phyloP scores from a whole-genome alignment of 192 early-diverging fungal genomes.

The Gaertneriomyces semiglobifer region DNA sequence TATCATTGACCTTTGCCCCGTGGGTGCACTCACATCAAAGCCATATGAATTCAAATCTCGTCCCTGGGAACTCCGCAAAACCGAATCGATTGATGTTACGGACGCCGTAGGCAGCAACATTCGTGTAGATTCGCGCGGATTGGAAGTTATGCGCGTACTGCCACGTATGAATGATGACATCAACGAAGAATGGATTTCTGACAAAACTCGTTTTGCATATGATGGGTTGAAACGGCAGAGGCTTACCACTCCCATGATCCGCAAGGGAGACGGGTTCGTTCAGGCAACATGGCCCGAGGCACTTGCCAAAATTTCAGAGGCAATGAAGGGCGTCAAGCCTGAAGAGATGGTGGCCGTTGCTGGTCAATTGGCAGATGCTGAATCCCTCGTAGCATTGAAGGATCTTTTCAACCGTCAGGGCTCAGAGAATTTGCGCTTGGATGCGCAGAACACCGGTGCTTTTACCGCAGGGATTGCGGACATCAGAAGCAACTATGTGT shows the following conservation, averaged over 20 bases:
- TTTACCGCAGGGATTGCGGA: slow-evolving; percentile 60
- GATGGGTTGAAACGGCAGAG: slow-evolving; percentile 97
- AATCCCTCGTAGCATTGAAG: slow-evolving; percentile 90
- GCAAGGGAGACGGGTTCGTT: slow-evolving; percentile 78
- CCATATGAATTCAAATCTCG: slow-evolving; percentile 91
- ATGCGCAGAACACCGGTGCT: slow-evolving; percentile 51
- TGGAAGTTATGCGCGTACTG: slow-evolving; percentile 93
- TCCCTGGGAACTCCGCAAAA: slow-evolving; percentile 96
- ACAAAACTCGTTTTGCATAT: slow-evolving; percentile 92
- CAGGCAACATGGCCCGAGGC: slow-evolving; percentile 85
- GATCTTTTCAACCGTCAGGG: slow-evolving; percentile 87
- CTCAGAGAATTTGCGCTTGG: slow-evolving; percentile 80
- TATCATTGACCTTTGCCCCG: slow-evolving; percentile 96
- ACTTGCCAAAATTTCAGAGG: slow-evolving; percentile 65
- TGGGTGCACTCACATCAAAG: slow-evolving; percentile 95
- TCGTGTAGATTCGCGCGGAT: slow-evolving; percentile 90
- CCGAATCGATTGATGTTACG: slow-evolving; percentile 90
- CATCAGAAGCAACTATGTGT: slow-evolving; percentile 84
- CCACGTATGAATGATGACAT: slow-evolving; percentile 96
- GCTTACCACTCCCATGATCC: slow-evolving; percentile 86
- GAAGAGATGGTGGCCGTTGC: slow-evolving; percentile 78
- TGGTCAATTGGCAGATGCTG: slow-evolving; percentile 90
- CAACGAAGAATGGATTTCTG: slow-evolving; percentile 99
- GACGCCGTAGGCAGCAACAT: slow-evolving; percentile 96
- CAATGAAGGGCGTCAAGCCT: slow-evolving; percentile 57